Percentiles rank a stretch among this genome's conserved stretches.
These are phyloP conservation scores for Vitis riparia DNA, from an alignment of 164 flowering plant species.

Conservation along the genomic window DNA sequence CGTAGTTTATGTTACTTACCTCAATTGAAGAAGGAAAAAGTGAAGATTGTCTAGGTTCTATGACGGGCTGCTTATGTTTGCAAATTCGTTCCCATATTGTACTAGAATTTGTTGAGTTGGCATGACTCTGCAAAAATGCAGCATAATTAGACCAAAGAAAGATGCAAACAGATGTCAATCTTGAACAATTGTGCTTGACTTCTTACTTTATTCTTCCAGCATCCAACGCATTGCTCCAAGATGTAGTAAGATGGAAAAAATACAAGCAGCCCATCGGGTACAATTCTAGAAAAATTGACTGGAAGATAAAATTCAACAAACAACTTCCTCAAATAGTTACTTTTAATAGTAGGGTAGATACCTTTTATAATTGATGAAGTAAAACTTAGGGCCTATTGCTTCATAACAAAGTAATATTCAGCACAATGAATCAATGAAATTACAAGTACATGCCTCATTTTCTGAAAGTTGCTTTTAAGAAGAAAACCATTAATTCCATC, in stretches of 20 bases:
- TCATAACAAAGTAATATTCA: no score
- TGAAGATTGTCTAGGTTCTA: slow-evolving; percentile 90
- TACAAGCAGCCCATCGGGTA: slow-evolving; percentile 94
- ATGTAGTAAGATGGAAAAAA: slow-evolving; percentile 95
- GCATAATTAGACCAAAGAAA: background rate
- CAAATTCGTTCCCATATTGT: slow-evolving; percentile 96
- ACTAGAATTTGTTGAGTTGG: slow-evolving; percentile 41
- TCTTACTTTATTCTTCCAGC: slow-evolving; percentile 80
- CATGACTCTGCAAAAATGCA: slow-evolving; percentile 37
- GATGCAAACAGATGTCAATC: slow-evolving; percentile 1
- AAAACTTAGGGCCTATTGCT: no score
- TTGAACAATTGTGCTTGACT: slow-evolving; percentile 3
- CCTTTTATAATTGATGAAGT: no score
- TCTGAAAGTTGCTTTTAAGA: no score
- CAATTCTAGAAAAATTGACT: slow-evolving; percentile 96
- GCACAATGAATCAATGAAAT: no score
- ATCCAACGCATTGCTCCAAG: slow-evolving; percentile 75
- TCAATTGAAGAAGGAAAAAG: slow-evolving; percentile 72
- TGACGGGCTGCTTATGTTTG: slow-evolving; percentile 88
- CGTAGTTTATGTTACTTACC: slow-evolving; percentile 30
- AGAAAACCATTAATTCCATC: no score
- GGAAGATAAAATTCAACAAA: slow-evolving; percentile 26
- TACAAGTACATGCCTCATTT: no score
- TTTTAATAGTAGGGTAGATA: no score
- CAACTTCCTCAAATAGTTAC: background rate